A percentile compares a stretch with the other conserved stretches of the same genome.
Evolutionary conservation across 768 basidiomycete species (phyloP).

Genomic region (Stropharia rugosoannulata): DNA sequence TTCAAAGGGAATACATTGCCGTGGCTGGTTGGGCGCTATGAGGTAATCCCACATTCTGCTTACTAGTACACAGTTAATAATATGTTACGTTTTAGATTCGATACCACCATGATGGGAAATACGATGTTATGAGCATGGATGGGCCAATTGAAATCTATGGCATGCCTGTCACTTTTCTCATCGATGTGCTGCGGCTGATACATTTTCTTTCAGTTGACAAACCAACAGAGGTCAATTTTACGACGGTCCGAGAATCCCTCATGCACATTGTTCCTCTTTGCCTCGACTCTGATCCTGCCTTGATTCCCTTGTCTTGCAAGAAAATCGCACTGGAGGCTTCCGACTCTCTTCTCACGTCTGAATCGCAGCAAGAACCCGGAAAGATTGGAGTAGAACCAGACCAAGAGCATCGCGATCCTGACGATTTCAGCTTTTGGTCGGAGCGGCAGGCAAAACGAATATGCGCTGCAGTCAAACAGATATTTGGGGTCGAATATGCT

Average conservation of each 20-base stretch:
- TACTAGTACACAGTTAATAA: background rate
- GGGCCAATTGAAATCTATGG: conserved; percentile 90
- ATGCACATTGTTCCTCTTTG: conserved; percentile 81
- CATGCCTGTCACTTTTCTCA: conserved; percentile 34
- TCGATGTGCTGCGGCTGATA: conserved; percentile 6
- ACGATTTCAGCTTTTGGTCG: conserved; percentile 96
- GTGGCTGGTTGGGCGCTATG: conserved; percentile 85
- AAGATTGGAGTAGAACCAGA: conserved; percentile 22
- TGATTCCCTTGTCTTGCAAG: conserved; percentile 73
- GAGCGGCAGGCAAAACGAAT: conserved; percentile 90
- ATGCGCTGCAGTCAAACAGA: conserved; percentile 70
- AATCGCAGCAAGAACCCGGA: conserved; percentile 8
- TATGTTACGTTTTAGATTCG: conserved; percentile 49
- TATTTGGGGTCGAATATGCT: conserved; percentile 87
- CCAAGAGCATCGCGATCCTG: conserved; percentile 62
- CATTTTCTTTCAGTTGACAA: conserved; percentile 54
- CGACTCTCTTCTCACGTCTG: conserved; percentile 12
- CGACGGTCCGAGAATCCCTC: conserved; percentile 63
- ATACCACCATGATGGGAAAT: conserved; percentile 96
- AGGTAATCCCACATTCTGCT: conserved; percentile 44
- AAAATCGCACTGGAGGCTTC: background rate
- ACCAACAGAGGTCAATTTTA: conserved; percentile 62
- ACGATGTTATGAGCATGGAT: conserved; percentile 89
- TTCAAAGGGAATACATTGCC: conserved; percentile 83
- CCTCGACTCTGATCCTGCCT: conserved; percentile 80